Evolutionary conservation across 768 basidiomycete species (phyloP), one percentile per base, ranked within the genome.

Genomic region (Dioszegia aurantiaca): DNA sequence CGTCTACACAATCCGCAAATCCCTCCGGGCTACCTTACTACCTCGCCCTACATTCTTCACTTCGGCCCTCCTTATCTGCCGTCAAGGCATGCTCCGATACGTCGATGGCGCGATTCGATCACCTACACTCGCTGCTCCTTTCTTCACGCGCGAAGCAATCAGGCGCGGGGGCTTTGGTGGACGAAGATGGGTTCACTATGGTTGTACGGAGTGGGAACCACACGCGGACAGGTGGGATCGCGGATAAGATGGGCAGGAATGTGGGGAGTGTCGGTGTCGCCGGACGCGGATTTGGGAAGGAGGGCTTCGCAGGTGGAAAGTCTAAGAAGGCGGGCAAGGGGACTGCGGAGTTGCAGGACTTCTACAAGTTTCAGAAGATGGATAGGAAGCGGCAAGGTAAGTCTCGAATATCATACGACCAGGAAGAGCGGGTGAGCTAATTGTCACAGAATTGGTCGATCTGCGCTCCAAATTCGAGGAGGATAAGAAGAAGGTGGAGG

Each of bases 131-230:
- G 27, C 40, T 70, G 19, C 48, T 72, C 17, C 56, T 69, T 10
- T 60, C 63, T 2, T 61, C 63, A 0, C 45, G 68, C 11, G 66
- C 72, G 4, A 72, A 70, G 39, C 49, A 55, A n/a, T 49, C 56
- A 16, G 72, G 89, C 72, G 89, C 89, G 21, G 90, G 90, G 68
- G 90, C 88, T 5, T 81, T 94, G 56, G 88, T 94, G 41, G 92
- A 97, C 73, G 90, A 88, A 59, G 92, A 97, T 61, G 92, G 92
- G 2, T 97, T 94, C 75, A 94, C 90, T 11, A 83, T 97, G 12
- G 92, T 97, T 33, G 88, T 87, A n/a, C 82, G 92, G 36, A 89
- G 90, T 4, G 92, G 92, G 12, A 86, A 87, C 21, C 92, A 92
- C 67, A 91, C 92, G 4, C 81, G 89, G 70, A 89, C 89, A 0